Evolutionary conservation across 768 basidiomycete species (phyloP), one percentile per base, ranked within the genome.

Genomic region (Punctularia strigosozonata): DNA sequence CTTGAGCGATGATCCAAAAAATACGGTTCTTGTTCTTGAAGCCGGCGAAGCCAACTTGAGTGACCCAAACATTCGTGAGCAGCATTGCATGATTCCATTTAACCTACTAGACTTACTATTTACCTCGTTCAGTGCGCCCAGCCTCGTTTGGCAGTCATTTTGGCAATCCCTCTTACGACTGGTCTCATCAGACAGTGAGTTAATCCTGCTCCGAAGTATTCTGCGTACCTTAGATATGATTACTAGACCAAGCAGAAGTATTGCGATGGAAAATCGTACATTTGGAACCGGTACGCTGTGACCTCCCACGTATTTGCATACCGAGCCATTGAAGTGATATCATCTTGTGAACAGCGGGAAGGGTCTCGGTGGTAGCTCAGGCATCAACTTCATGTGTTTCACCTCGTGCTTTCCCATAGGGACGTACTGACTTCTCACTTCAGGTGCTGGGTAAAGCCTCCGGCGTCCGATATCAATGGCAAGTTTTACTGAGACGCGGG

Each of bases 391-490:
- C 23, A 43, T 48, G 32, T 35, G 39, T 3, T n/a, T 21, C 21
- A 17, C 12, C 6, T 37, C 20, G 5, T 15, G 4, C 23, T 24
- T 37, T 20, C 19, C 15, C 19, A 25, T 3, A 15, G 2, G 6
- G 25, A 7, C 10, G 20, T 4, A 3, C 19, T 8, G 4, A 37
- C 8, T 13, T 34, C 19, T 34, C 23, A 8, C 36, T 17, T 7
- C 36, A 37, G 36, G 36, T 24, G 21, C n/a, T 51, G 43, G 37
- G 42, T 30, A 17, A 46, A 39, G 31, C 51, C 51, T 5, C 49
- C 52, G n/a, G 37, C 43, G 4, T 38, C 35, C 6, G 49, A 53
- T 14, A 43, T 54, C 8, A 44, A 54, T 20, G 49, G 48, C 45
- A 33, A 17, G 38, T 19, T 34, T 19, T 8, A 19, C 10, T 19